These are phyloP conservation scores for Udeniomyces megalosporus DNA, from an alignment of 768 basidiomycete genomes.

Conservation along the genomic window DNA sequence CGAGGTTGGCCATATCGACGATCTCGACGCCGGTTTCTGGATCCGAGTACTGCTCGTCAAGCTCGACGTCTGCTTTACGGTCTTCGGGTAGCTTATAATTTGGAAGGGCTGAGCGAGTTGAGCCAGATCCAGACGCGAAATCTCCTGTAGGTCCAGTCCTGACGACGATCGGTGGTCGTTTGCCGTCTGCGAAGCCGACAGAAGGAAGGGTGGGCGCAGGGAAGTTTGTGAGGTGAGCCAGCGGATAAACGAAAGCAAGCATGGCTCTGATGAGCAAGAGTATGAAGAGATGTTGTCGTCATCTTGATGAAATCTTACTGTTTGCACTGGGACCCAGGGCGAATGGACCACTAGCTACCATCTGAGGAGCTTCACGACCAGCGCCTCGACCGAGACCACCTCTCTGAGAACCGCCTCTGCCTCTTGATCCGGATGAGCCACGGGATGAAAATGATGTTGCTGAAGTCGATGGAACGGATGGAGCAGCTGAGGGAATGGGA, in stretches of 20 bases:
- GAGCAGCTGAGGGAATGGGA: too few species aligned
- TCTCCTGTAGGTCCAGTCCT: background rate
- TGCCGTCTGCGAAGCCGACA: background rate
- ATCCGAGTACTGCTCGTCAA: slow-evolving; percentile 14
- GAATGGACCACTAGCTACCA: slow-evolving; percentile 4
- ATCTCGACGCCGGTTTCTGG: slow-evolving; percentile 14
- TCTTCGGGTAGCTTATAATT: slow-evolving; percentile 12
- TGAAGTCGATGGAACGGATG: too few species aligned
- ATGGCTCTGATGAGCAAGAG: background rate
- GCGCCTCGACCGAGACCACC: background rate
- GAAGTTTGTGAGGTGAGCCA: background rate
- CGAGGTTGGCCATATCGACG: slow-evolving; percentile 15
- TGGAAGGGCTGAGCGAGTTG: background rate
- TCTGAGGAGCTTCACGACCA: background rate
- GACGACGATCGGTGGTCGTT: background rate
- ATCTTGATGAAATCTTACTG: background rate
- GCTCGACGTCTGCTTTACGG: slow-evolving; percentile 6
- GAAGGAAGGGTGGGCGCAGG: background rate
- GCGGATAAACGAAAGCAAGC: background rate
- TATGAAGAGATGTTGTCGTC: background rate
- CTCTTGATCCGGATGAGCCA: background rate
- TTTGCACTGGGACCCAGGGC: background rate
- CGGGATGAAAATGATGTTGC: too few species aligned
- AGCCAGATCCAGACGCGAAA: background rate
- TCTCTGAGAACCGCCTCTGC: background rate